phyloP scores from a whole-genome alignment of 345 rosid genomes.

The Psidium friedrichsthalianum region DNA sequence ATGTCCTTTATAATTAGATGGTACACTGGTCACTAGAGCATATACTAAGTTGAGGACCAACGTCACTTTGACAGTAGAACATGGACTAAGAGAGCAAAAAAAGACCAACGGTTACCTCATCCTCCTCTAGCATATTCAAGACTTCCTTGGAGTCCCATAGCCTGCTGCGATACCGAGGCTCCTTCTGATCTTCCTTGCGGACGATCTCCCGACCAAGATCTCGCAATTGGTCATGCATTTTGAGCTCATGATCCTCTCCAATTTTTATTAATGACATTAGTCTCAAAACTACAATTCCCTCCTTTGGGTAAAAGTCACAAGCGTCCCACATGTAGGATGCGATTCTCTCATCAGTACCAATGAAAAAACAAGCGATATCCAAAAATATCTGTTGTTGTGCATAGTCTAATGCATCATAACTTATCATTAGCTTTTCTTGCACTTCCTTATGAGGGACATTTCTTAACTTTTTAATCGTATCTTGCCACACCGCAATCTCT shows the following conservation, averaged over 20 bases:
- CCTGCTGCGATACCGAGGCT: neutral
- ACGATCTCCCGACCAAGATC: constrained; percentile 3
- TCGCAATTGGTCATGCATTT: neutral
- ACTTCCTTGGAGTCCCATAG: neutral
- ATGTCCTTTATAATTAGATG: too few species aligned
- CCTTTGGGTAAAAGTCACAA: neutral
- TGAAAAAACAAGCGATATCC: neutral
- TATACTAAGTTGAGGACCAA: neutral
- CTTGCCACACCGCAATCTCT: neutral
- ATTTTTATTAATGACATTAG: neutral
- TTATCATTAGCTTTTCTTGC: neutral
- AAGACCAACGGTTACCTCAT: neutral
- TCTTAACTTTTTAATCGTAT: neutral
- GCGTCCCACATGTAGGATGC: neutral
- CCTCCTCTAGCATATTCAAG: neutral
- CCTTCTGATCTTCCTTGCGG: neutral
- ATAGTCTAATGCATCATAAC: neutral
- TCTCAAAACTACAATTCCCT: neutral
- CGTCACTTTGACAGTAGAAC: neutral
- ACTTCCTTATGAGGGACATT: neutral
- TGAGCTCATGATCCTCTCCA: neutral
- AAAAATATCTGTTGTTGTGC: neutral
- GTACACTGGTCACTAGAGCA: rapidly evolving
- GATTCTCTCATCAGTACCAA: neutral
- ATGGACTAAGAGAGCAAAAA: neutral